Conservation (phyloP, 1,284 basidiomycete species). For the Fomitopsis betulina region DNA sequence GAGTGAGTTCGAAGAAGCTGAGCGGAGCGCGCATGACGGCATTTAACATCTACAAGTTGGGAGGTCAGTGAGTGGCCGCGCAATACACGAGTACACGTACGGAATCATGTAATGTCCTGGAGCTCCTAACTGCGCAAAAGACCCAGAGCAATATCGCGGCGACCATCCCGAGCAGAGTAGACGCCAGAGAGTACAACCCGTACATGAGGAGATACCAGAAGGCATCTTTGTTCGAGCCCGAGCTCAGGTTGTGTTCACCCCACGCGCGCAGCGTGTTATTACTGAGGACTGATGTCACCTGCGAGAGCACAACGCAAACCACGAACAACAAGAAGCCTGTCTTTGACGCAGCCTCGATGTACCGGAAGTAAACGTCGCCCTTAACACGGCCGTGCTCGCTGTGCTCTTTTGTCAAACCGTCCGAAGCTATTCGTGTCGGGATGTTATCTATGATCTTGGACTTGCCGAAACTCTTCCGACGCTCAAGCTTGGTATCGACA, state of each 20-base stretch:
- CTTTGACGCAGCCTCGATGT: conserved; percentile 78
- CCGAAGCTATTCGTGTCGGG: conserved; percentile 33
- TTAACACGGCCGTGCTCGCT: conserved; percentile 84
- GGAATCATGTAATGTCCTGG: conserved; percentile 72
- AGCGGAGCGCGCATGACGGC: conserved; percentile 81
- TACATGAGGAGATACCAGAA: conserved; percentile 57
- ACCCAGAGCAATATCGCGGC: conserved; percentile 73
- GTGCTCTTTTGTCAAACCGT: conserved; percentile 69
- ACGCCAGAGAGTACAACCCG: conserved; percentile 54
- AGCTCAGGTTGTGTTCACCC: conserved; percentile 72
- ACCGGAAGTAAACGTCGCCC: conserved; percentile 69
- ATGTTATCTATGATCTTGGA: conserved; percentile 39
- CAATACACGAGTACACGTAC: conserved; percentile 34
- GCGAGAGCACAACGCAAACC: conserved; percentile 48
- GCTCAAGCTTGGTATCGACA: conserved; percentile 43
- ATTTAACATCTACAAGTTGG: conserved; percentile 54
- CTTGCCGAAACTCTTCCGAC: conserved; percentile 45
- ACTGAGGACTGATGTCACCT: conserved; percentile 50
- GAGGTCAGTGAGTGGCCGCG: conserved; percentile 3
- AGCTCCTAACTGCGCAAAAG: conserved; percentile 73
- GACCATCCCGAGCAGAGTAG: conserved; percentile 46
- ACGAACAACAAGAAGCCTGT: conserved; percentile 69
- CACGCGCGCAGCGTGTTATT: conserved; percentile 76
- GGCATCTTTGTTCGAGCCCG: conserved; percentile 56
- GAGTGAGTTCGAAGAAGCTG: conserved; percentile 85